Evolutionary conservation across 1,139 yeast genomes (phyloP).

Genomic region (Taphrina deformans): DNA sequence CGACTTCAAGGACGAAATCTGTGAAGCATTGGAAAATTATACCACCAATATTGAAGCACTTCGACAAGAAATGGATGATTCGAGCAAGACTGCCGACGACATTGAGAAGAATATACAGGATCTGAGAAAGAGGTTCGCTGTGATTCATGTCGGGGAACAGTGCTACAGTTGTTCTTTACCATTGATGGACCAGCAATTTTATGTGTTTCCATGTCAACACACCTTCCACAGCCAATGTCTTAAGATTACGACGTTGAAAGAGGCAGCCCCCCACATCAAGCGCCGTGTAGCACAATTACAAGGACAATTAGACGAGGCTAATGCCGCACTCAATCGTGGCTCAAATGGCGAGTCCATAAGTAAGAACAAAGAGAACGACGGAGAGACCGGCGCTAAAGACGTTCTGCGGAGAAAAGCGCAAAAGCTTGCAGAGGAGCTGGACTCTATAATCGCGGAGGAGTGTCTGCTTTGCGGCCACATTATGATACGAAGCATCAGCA

Average conservation of each 20-base stretch:
- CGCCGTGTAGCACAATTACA: conserved; percentile 57
- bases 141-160: conserved; percentile 80
- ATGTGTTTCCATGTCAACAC: conserved; percentile 87
- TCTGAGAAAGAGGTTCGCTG: conserved; percentile 53
- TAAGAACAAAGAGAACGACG: background rate
- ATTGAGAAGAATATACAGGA: conserved; percentile 61
- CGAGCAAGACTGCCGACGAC: conserved; percentile 62
- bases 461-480: conserved; percentile 81
- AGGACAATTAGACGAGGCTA: background rate
- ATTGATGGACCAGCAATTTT: conserved; percentile 69
- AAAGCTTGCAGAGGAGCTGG: conserved; percentile 54
- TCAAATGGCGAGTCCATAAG: background rate
- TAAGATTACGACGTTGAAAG: conserved; percentile 58
- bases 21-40: conserved; percentile 70
- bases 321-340: conserved; percentile 2
- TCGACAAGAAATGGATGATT: conserved; percentile 73
- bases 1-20: conserved; percentile 78
- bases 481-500: conserved; percentile 70
- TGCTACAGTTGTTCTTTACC: conserved; percentile 71
- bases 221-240: conserved; percentile 88
- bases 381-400: background rate
- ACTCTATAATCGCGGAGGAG: conserved; percentile 60
- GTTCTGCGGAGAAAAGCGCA: conserved; percentile 49
- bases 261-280: conserved; percentile 68
- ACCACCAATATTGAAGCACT: conserved; percentile 64